phyloP scores from a whole-genome alignment of 257 asterid genomes.

The Solanum lycopersicoides region DNA sequence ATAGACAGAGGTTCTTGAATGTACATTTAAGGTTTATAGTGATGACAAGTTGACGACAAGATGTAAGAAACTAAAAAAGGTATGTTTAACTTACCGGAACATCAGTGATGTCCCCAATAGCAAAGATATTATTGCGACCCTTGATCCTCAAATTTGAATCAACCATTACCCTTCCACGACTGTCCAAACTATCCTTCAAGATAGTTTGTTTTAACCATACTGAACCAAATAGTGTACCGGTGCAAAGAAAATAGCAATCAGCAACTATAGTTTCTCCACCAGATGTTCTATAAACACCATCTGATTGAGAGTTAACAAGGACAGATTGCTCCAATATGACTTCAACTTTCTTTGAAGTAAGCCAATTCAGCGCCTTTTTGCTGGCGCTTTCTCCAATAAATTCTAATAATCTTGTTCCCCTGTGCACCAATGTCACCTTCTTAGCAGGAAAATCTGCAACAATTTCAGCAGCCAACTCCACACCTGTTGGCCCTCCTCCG shows the following conservation, averaged over 20 bases:
- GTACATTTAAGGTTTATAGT: background rate
- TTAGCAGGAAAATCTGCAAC: constrained; percentile 12
- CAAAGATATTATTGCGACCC: constrained; percentile 9
- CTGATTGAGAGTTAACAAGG: background rate
- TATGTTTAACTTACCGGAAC: background rate
- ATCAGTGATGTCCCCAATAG: constrained; percentile 16
- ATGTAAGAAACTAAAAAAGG: background rate
- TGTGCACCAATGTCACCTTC: constrained; percentile 12
- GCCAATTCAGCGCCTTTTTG: constrained; percentile 7
- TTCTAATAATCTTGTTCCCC: constrained; percentile 11
- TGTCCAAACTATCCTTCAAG: constrained; percentile 7
- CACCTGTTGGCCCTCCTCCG: constrained; percentile 20
- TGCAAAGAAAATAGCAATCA: constrained; percentile 14
- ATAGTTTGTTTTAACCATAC: constrained; percentile 10
- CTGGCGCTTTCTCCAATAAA: constrained; percentile 6
- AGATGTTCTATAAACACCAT: constrained; percentile 10
- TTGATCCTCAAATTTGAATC: constrained; percentile 11
- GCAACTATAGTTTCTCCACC: constrained; percentile 10
- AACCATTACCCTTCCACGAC: constrained; percentile 13
- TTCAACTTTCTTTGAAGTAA: constrained; percentile 8
- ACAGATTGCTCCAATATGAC: constrained; percentile 12
- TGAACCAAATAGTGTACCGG: constrained; percentile 9
- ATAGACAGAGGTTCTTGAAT: background rate
- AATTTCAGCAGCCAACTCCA: constrained; percentile 18
- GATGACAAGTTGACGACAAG: background rate